These are phyloP conservation scores for Beta lomatogona DNA, from an alignment of 179 eudicot genomes.

Conservation along the genomic window DNA sequence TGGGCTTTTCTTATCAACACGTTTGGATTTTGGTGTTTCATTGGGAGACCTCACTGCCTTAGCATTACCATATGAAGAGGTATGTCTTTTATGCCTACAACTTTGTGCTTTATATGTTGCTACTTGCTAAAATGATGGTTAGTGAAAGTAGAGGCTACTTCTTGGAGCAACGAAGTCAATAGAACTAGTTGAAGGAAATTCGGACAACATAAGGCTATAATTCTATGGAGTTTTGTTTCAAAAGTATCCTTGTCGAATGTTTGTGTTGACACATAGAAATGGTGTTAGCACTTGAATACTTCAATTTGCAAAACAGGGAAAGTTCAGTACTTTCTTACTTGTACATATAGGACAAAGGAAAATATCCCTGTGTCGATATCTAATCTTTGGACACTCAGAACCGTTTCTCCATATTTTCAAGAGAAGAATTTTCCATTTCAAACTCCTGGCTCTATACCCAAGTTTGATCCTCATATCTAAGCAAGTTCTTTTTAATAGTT, in stretches of 20 bases:
- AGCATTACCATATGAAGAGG: conserved; percentile 90
- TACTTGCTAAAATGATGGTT: not conserved
- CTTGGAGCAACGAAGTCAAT: not conserved
- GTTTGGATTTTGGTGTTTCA: conserved; percentile 83
- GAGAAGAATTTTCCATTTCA: not conserved
- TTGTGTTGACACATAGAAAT: not conserved
- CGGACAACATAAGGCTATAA: not conserved
- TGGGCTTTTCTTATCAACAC: conserved; percentile 65
- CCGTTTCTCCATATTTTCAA: not conserved
- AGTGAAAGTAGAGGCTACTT: not conserved
- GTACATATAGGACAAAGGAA: not conserved
- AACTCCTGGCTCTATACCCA: not conserved
- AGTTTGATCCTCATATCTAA: not conserved
- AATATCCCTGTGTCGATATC: not conserved
- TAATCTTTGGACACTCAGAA: not conserved
- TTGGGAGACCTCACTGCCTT: conserved; percentile 79
- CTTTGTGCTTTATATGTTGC: not conserved
- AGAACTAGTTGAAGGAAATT: not conserved
- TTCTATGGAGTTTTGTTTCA: not conserved
- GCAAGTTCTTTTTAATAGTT: too few relatives aligned
- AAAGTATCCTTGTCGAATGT: not conserved
- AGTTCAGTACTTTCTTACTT: not conserved
- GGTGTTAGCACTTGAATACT: not conserved
- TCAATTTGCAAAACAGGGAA: not conserved
- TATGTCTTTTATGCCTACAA: conserved; percentile 25